Base-by-base conservation (phyloP, 352 stramenopile genomes). In the Pythium myriotylum region DNA sequence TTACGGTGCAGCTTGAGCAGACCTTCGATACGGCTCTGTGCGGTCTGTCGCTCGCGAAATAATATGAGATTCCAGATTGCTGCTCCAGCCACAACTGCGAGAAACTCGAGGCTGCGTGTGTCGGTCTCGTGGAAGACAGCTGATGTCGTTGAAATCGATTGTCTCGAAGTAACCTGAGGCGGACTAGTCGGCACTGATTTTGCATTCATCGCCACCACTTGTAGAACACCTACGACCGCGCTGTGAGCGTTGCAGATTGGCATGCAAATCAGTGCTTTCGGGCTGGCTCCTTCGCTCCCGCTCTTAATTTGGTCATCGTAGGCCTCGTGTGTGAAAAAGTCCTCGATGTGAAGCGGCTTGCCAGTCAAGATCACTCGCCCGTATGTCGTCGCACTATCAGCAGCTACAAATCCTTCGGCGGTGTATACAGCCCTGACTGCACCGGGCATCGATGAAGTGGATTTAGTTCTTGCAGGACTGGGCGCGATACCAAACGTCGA, bases 61-160 rank as follows among this genome's bases (percentile, higher is more conserved):
- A 89, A 66, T 9, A 85, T 74, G 10, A 89, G 33, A 24, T 91
- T 89, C 81, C 79, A 91, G 46, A 89, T 83, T 23, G 81, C 81
- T 3, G 81, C 75, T 9, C 81, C 79, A 1, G 79, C 73, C 20
- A 88, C 74, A 9, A 91, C 66, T 0, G 68, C 66, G 14, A 91
- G 72, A 53, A 84, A 88, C 65, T 82, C 70, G 40, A 88, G 66
- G 37, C 78, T 84, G 19, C 65, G 52, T 37, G 70, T 73, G 50
- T 88, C 76, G 4, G 61, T 69, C 22, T 86, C 74, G 1, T 65
- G 69, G 53, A 86, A 88, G 0, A 67, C 47, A 9, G 32, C 33
- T 23, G 40, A 19, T 45, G 10, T 20, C 6, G 32, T 5, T 10
- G 24, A 32, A 4, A 23, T 0, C 0, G 49, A 17, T 37, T 37